Percentiles rank a stretch among this genome's conserved stretches.
Conservation (phyloP, 805 yeast genomes). For the Kuraishia floccosa region DNA sequence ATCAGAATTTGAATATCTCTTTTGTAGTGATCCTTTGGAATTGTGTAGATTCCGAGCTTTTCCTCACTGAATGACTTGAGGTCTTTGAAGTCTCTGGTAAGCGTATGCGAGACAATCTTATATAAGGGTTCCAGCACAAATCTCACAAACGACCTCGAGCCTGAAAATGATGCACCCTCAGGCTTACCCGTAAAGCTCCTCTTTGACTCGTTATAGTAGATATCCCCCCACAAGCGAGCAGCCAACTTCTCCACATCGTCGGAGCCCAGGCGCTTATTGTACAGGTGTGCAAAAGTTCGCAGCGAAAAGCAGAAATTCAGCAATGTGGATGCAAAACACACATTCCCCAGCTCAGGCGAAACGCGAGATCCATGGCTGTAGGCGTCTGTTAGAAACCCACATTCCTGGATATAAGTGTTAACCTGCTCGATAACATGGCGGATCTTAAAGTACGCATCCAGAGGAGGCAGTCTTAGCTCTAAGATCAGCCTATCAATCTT, state of each 20-base stretch:
- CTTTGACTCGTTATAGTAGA: conserved; percentile 31
- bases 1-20: conserved; percentile 53
- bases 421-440: conserved; percentile 48
- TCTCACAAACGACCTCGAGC: conserved; percentile 38
- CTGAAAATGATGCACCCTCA: conserved; percentile 11
- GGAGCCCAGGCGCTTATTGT: conserved; percentile 22
- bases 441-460: conserved; percentile 63
- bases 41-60: conserved; percentile 29
- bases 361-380: conserved; percentile 20
- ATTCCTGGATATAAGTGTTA: conserved; percentile 36
- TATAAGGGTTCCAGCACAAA: conserved; percentile 75
- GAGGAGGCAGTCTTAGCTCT: conserved; percentile 67
- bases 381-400: conserved; percentile 13
- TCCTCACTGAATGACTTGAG: conserved; percentile 32
- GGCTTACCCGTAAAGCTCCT: conserved; percentile 32
- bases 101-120: conserved; percentile 51
- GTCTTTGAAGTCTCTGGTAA: conserved; percentile 37
- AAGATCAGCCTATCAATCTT: conserved; percentile 80
- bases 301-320: conserved; percentile 57
- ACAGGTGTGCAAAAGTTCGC: conserved; percentile 47
- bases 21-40: conserved; percentile 27
- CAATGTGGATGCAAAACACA: conserved; percentile 63
- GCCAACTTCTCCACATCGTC: conserved; percentile 30
- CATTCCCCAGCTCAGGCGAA: conserved; percentile 57
- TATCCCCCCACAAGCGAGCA: conserved; percentile 67